Base-by-base conservation (phyloP, 2,329 filamentous ascomycete genomes). In the Epichloe amarillans region DNA sequence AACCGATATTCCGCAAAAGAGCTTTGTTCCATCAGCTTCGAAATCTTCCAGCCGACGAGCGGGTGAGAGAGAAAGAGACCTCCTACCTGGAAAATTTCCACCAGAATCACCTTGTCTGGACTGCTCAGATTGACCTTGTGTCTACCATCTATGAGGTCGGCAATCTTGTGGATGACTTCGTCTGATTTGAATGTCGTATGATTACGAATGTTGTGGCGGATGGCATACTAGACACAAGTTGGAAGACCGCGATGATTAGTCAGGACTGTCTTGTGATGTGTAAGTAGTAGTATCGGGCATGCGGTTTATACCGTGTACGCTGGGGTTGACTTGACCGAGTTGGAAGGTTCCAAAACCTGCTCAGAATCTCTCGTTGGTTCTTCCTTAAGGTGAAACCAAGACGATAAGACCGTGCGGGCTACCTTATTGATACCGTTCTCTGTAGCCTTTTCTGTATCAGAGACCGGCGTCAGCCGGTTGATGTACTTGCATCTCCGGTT, bases 41-140 rank as follows among this genome's bases (percentile, higher is more conserved):
- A 19, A 37, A 5, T 33, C 21, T 17, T 3, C 17, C 10, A 15
- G 14, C 36, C 23, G 8, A 6, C 15, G 5, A 8, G 38, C 35
- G 11, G 11, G 11, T n/a, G 7, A 21, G 15, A 30, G 23, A 39
- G 5, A 33, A 11, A 12, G 15, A 5, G 23, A 51, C 66, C 56
- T 74, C 66, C 56, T 74, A 87, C 86, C 77, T 88, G 82, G 65
- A 85, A 91, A 51, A 93, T 76, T 60, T 93, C 86, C 51, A 93
- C 80, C 54, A 91, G 68, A 57, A 93, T 83, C 35, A 90, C 79
- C 62, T 87, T 80, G 67, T 91, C 86, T 36, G 86, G 86, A n/a
- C 74, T 76, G 46, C 74, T 78, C n/a, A 94, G 75, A 59, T 90
- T 81, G 52, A 93, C 88, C 60, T 82, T 84, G 67, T 93, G 87